phyloP scores from a whole-genome alignment of 257 asterid species.

The Eucommia ulmoides region DNA sequence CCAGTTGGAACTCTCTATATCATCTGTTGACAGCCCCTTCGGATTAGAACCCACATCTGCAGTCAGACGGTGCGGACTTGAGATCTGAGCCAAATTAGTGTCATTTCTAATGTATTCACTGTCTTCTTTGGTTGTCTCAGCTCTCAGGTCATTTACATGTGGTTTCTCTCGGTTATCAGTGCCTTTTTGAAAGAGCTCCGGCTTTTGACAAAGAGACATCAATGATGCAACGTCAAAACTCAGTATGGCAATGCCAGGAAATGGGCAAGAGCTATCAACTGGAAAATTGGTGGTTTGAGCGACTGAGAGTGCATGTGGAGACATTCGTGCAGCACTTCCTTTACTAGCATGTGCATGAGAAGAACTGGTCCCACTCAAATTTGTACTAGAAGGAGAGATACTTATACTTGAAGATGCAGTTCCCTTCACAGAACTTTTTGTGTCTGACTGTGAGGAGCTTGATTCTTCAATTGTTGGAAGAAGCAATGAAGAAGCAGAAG shows the following conservation, averaged over 20 bases:
- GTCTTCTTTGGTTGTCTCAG: slow-evolving; percentile 23
- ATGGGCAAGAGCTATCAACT: slow-evolving; percentile 74
- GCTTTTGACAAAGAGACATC: slow-evolving; percentile 60
- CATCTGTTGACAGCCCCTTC: slow-evolving; percentile 21
- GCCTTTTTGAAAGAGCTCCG: slow-evolving; percentile 23
- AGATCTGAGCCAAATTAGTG: slow-evolving; percentile 20
- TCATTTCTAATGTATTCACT: slow-evolving; percentile 22
- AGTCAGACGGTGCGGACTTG: slow-evolving; percentile 23
- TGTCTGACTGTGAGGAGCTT: slow-evolving; percentile 30
- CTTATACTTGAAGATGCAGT: slow-evolving; percentile 18
- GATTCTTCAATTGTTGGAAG: slow-evolving; percentile 45
- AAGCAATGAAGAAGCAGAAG: slow-evolving; percentile 70
- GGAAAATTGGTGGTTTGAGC: slow-evolving; percentile 47
- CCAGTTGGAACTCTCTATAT: slow-evolving; percentile 35
- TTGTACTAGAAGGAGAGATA: slow-evolving; percentile 15
- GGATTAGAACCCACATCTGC: slow-evolving; percentile 17
- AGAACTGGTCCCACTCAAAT: slow-evolving; percentile 14
- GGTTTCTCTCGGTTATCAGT: slow-evolving; percentile 20
- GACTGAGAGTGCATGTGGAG: slow-evolving; percentile 19
- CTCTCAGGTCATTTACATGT: slow-evolving; percentile 26
- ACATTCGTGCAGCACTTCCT: slow-evolving; percentile 24
- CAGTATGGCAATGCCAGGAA: slow-evolving; percentile 76
- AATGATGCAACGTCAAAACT: slow-evolving; percentile 71
- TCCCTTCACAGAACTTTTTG: slow-evolving; percentile 25
- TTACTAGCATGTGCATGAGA: slow-evolving; percentile 16